phyloP scores from a whole-genome alignment of 441 rosid genomes.

The Viola pubescens region DNA sequence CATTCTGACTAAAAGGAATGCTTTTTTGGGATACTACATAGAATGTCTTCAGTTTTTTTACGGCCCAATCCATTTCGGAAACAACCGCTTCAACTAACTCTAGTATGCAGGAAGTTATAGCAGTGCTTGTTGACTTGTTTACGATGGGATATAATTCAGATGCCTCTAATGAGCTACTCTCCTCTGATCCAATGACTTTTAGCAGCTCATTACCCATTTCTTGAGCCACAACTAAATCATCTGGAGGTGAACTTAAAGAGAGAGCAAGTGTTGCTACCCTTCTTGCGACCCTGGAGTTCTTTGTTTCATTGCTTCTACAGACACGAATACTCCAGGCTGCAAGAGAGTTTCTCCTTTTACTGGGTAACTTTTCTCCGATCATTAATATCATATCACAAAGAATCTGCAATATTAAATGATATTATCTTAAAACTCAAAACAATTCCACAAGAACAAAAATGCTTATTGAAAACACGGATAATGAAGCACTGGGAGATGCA shows the following conservation, averaged over 20 bases:
- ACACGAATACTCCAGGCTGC: constrained; percentile 52
- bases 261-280: constrained; percentile 42
- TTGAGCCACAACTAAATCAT: constrained; percentile 44
- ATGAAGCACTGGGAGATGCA: neutral
- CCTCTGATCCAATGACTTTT: constrained; percentile 33
- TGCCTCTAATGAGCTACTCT: constrained; percentile 18
- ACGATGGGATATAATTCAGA: constrained; percentile 43
- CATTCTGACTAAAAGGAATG: constrained; percentile 25
- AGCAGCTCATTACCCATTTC: constrained; percentile 45
- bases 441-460: constrained; percentile 13
- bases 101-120: constrained; percentile 45
- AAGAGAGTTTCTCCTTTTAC: constrained; percentile 43
- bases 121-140: constrained; percentile 39
- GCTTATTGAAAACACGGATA: neutral
- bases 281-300: constrained; percentile 40
- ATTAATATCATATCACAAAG: constrained; percentile 43
- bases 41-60: constrained; percentile 43
- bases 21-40: constrained; percentile 32
- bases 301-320: constrained; percentile 45
- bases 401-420: constrained; percentile 32
- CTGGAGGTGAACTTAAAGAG: constrained; percentile 42
- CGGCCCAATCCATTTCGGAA: constrained; percentile 54
- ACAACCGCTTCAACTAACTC: constrained; percentile 44
- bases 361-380: constrained; percentile 44
- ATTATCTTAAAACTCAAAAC: constrained; percentile 6